Base-by-base conservation (phyloP, 148 eudicot species). In the Polygonum maritimum region DNA sequence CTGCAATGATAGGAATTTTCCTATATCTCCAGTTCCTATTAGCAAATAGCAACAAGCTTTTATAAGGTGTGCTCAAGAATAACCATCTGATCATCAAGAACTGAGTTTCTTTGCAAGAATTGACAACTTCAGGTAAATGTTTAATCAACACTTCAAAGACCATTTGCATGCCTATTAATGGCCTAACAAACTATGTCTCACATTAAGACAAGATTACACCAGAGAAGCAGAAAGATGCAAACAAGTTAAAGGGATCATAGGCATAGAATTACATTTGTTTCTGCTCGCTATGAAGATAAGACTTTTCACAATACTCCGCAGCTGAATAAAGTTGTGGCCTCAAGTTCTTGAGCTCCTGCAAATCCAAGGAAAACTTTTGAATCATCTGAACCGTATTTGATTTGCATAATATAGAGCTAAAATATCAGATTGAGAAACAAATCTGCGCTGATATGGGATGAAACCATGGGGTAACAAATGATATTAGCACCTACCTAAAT, bases 281-380 rank as follows among this genome's bases (percentile, higher is more conserved):
- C 73, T 69, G 73, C 73, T 69, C 73, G 38, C 73, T 69, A 15
- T 69, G 73, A 38, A 69, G 12, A 31, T 69, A 69, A 38, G 73
- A 69, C 47, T 69, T 69, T 13, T 69, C 73, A 69, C 73, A 69
- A 69, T 69, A 69, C 19, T 69, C 73, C 38, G 73, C 73, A 69
- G 73, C 73, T 21, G 73, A 69, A 69, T 69, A 36, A 33, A 69
- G 73, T 69, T 69, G 73, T 33, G 73, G 44, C 44, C 73, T 69
- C 73, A 69, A 69, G 44, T 69, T 69, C 47, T 69, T 69, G 73
- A 69, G 73, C 36, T 69, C 73, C 73, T 69, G 44, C 48, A 40
- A 69, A 69, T 21, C 22, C 13, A 31, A 58, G 21, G 22, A 12
- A 54, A 54, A 54, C 6, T n/a, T 21, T n/a, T n/a, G 26, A 54